A percentile compares a stretch with the other conserved stretches of the same genome.
Conservation (phyloP, 352 stramenopile genomes). For the Pythium aristosporum region DNA sequence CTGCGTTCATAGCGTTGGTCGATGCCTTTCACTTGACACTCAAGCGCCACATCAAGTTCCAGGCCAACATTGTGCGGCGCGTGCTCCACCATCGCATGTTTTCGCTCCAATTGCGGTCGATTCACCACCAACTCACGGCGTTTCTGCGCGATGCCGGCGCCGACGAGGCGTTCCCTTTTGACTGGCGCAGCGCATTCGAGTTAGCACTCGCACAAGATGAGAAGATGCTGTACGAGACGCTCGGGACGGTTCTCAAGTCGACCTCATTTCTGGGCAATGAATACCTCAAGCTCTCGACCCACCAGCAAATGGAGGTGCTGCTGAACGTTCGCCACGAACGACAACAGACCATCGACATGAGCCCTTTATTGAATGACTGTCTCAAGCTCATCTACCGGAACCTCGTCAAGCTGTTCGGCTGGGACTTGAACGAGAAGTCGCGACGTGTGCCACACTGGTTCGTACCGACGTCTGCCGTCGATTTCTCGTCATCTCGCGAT, state of each 20-base stretch:
- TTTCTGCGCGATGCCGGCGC: slow-evolving; percentile 16
- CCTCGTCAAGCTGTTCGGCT: slow-evolving; percentile 36
- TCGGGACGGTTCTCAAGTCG: slow-evolving; percentile 46
- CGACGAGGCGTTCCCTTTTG: slow-evolving; percentile 19
- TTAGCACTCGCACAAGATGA: slow-evolving; percentile 41
- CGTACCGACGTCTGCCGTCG: slow-evolving; percentile 43
- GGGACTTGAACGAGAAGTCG: slow-evolving; percentile 35
- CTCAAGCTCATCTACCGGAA: slow-evolving; percentile 64
- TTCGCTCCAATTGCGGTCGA: slow-evolving; percentile 29
- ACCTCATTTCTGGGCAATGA: slow-evolving; percentile 61
- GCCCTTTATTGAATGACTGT: slow-evolving; percentile 51
- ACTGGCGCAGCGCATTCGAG: slow-evolving; percentile 22
- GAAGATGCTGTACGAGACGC: slow-evolving; percentile 51
- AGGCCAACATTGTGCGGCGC: slow-evolving; percentile 25
- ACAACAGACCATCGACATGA: slow-evolving; percentile 33
- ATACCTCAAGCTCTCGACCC: slow-evolving; percentile 37
- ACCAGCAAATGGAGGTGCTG: slow-evolving; percentile 53
- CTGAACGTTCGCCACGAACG: slow-evolving; percentile 54
- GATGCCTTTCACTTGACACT: slow-evolving; percentile 47
- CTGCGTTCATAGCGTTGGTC: slow-evolving; percentile 42
- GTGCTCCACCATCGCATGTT: slow-evolving; percentile 30
- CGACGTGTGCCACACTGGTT: slow-evolving; percentile 65
- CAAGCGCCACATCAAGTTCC: slow-evolving; percentile 34
- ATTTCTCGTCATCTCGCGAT: slow-evolving; percentile 45
- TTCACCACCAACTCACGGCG: slow-evolving; percentile 26